Evolutionary conservation across 2,329 filamentous ascomycete species (phyloP), one percentile per base, ranked within the genome.

Genomic region (Arachnopeziza araneosa): DNA sequence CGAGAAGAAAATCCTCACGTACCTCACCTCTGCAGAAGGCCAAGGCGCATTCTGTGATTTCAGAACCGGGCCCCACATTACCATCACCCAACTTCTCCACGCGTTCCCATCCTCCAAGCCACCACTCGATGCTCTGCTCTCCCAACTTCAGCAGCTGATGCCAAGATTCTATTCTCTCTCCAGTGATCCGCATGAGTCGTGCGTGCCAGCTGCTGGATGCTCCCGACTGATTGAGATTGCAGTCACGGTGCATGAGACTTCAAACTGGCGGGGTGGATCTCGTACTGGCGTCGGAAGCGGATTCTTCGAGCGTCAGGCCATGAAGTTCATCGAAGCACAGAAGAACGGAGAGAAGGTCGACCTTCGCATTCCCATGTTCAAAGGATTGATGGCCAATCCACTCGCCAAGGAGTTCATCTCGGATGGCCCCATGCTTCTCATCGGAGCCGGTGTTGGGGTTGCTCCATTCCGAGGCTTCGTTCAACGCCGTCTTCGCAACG

Each of bases 381-480:
- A 96, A 71, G 95, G 95, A 0, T 80, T 99, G 51, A 99, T 99
- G 95, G 88, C 92, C 63, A 99, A 99, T 74, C 95, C 95, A 0
- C 83, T 99, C 1, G 95, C 93, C 12, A 89, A 88, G 71, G 87
- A 97, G 71, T 99, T 98, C 72, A 88, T 91, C 56, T 87, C 90
- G 2, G 93, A 99, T 73, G 95, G 95, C 0, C 95, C 95, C 0
- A 99, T 99, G 95, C 86, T 99, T 48, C 83, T 99, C 54, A 96
- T 99, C 68, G 95, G 95, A 32, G 95, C 95, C 4, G 95, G 95
- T 58, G 95, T 99, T 23, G 95, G 95, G 65, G 93, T 99, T 75
- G 95, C 95, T 12, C 95, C 95, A 0, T 99, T 99, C 86, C 87
- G 95, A 54, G 95, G 95, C 60, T 99, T 99, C 74, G 96, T 99